These are phyloP conservation scores for Huntiella bhutanensis DNA, from an alignment of 2,329 filamentous ascomycete genomes.

Conservation along the genomic window DNA sequence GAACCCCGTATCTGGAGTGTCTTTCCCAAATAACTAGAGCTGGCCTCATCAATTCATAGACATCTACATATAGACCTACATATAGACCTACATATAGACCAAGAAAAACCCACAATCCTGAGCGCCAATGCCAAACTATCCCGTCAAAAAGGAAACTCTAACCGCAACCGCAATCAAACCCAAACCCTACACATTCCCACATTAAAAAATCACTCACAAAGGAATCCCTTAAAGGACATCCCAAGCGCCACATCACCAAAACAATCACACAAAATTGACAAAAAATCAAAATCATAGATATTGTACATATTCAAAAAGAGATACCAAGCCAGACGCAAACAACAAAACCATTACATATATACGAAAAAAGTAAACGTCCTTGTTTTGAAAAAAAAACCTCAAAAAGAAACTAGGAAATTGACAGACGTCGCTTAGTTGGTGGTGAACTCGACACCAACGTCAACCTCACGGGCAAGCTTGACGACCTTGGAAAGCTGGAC, in stretches of 20 bases:
- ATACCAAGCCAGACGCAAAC: conserved; percentile 2
- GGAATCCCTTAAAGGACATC: not conserved
- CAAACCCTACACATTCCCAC: not conserved
- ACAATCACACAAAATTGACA: not conserved
- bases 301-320: conserved; percentile 6
- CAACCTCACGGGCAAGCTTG: conserved; percentile 94
- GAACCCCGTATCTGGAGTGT: too few species aligned
- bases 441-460: conserved; percentile 89
- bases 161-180: not conserved
- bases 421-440: conserved; percentile 47
- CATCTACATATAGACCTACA: too few species aligned
- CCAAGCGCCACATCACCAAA: conserved; percentile 3
- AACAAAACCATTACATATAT: conserved; percentile 6
- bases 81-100: too few species aligned
- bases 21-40: too few species aligned
- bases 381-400: not conserved
- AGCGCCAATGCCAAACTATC: too few species aligned
- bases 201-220: not conserved
- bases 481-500: conserved; percentile 99
- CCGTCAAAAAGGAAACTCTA: too few species aligned
- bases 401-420: too few species aligned
- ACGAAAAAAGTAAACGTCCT: not conserved
- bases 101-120: too few species aligned
- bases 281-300: conserved; percentile 7
- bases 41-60: too few species aligned